Percentiles rank a stretch among this genome's conserved stretches.
phyloP scores from a whole-genome alignment of 352 stramenopile genomes.

The Globisporangium megalacanthum region DNA sequence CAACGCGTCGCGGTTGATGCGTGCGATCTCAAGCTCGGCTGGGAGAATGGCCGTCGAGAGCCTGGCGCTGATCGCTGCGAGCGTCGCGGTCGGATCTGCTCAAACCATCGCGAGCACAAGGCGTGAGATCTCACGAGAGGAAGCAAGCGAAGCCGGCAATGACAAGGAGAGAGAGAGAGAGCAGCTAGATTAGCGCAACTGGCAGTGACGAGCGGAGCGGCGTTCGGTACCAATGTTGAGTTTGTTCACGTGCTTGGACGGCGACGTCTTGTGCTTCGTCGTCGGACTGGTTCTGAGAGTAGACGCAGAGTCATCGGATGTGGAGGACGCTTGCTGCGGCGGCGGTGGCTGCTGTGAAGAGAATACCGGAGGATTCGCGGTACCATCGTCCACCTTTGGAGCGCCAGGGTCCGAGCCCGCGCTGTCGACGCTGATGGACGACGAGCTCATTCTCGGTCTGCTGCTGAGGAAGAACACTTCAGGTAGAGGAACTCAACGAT shows the following conservation, averaged over 20 bases:
- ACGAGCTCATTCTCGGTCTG: too few species aligned
- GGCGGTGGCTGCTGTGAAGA: background rate
- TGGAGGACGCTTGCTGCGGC: background rate
- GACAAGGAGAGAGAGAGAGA: background rate
- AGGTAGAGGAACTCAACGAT: too few species aligned
- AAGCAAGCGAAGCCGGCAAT: background rate
- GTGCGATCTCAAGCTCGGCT: constrained; percentile 64
- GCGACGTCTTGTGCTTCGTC: constrained; percentile 7
- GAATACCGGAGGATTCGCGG: too few species aligned
- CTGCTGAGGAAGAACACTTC: too few species aligned
- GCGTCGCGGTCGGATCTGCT: constrained; percentile 30
- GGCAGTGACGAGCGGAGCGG: background rate
- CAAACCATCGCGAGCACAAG: background rate
- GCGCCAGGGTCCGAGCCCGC: too few species aligned
- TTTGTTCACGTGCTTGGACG: constrained; percentile 24
- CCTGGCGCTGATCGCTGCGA: constrained; percentile 61
- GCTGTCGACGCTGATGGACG: too few species aligned
- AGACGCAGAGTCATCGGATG: too few species aligned
- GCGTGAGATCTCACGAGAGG: background rate
- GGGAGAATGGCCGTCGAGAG: constrained; percentile 43
- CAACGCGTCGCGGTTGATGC: constrained; percentile 57
- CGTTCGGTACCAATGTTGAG: constrained; percentile 31
- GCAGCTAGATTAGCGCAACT: background rate
- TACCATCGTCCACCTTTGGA: too few species aligned
- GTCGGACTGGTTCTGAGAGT: background rate